These are phyloP conservation scores for Torulaspora maleeae DNA, from an alignment of 805 yeast species.

Conservation along the genomic window DNA sequence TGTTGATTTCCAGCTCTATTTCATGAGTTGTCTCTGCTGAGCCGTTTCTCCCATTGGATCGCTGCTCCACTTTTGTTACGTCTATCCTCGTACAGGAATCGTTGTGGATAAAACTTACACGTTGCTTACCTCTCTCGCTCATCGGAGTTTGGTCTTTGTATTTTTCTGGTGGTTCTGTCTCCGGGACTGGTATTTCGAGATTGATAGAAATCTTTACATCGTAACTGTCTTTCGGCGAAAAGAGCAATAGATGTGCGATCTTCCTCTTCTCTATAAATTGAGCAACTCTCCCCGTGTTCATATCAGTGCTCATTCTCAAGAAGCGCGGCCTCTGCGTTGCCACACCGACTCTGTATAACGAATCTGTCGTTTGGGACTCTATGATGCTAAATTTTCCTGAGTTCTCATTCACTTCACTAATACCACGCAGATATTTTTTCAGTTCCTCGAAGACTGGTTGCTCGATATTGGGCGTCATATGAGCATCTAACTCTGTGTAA, in stretches of 20 bases:
- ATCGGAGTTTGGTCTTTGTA: slow-evolving; percentile 50
- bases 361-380: slow-evolving; percentile 60
- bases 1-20: slow-evolving; percentile 50
- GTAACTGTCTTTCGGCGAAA: slow-evolving; percentile 69
- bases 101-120: slow-evolving; percentile 68
- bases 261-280: slow-evolving; percentile 70
- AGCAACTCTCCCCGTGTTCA: slow-evolving; percentile 59
- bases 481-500: slow-evolving; percentile 51
- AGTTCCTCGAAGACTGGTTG: slow-evolving; percentile 56
- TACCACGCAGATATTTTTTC: slow-evolving; percentile 49
- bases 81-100: slow-evolving; percentile 71
- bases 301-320: slow-evolving; percentile 63
- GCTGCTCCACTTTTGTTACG: slow-evolving; percentile 52
- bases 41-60: slow-evolving; percentile 25
- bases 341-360: slow-evolving; percentile 55
- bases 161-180: slow-evolving; percentile 52
- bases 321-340: slow-evolving; percentile 61
- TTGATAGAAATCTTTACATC: slow-evolving; percentile 75
- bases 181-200: slow-evolving; percentile 63
- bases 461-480: slow-evolving; percentile 63
- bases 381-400: slow-evolving; percentile 53
- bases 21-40: slow-evolving; percentile 38
- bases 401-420: slow-evolving; percentile 48
- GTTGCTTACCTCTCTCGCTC: slow-evolving; percentile 61
- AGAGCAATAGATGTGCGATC: slow-evolving; percentile 65